These are phyloP conservation scores for Nitzschia inconspicua DNA, from an alignment of 108 stramenopile species.

Conservation along the genomic window DNA sequence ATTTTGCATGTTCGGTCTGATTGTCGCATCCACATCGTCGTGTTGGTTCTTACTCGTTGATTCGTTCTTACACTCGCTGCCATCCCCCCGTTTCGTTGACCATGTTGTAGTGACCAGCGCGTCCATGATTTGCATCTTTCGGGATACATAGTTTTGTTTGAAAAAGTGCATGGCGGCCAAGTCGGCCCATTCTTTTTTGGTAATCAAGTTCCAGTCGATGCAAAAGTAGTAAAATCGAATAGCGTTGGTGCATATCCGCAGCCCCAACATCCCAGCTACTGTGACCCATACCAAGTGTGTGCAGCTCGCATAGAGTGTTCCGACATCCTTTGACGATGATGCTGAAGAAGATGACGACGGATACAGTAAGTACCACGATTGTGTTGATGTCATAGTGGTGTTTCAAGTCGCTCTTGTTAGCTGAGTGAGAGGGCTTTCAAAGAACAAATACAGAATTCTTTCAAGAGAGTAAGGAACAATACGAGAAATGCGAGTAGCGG, in stretches of 20 bases:
- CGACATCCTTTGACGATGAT: neutral
- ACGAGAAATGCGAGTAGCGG: neutral
- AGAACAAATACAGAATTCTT: neutral
- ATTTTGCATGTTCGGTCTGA: neutral
- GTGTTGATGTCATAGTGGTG: neutral
- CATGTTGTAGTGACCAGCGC: neutral
- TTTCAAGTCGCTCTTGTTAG: neutral
- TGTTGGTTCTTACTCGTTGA: neutral
- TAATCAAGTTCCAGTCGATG: slow-evolving; percentile 16
- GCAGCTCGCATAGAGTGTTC: neutral
- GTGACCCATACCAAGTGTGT: neutral
- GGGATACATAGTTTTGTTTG: neutral
- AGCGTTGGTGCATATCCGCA: neutral
- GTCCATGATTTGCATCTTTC: neutral
- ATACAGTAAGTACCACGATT: neutral
- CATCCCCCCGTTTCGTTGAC: neutral
- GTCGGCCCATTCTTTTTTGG: neutral
- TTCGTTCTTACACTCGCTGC: neutral
- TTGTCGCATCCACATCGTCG: neutral
- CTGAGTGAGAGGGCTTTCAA: neutral
- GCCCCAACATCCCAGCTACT: neutral
- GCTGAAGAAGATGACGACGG: neutral
- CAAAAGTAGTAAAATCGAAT: slow-evolving; percentile 11
- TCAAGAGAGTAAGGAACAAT: neutral
- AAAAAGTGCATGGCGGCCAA: neutral